Conservation (phyloP, 352 stramenopile species). For the Thalassiosira livingstoniorum region DNA sequence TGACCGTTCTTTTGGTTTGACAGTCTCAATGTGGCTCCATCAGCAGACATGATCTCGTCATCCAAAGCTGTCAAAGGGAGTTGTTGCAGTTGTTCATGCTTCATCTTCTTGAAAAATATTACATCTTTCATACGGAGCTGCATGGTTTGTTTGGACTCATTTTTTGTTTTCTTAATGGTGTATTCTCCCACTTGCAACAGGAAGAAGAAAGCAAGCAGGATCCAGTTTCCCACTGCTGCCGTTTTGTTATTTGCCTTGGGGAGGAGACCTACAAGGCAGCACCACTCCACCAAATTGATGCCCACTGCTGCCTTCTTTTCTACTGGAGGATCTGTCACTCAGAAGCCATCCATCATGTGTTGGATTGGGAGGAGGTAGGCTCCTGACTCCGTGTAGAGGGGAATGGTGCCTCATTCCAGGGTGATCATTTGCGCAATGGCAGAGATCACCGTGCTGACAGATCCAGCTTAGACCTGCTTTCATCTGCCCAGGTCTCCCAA, state of each 20-base stretch:
- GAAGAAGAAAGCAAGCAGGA: conserved; percentile 7
- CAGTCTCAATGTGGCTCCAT: background rate
- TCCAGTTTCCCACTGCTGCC: background rate
- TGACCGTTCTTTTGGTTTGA: conserved; percentile 1
- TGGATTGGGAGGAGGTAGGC: background rate
- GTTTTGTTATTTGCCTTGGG: background rate
- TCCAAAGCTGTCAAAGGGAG: background rate
- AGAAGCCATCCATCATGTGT: conserved; percentile 30
- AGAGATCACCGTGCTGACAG: conserved; percentile 6
- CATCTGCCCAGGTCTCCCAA: conserved; percentile 36
- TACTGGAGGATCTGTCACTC: conserved; percentile 19
- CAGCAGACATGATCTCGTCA: background rate
- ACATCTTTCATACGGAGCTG: conserved; percentile 4
- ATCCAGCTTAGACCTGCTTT: conserved; percentile 7
- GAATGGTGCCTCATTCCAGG: background rate
- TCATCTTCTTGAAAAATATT: background rate
- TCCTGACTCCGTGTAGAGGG: background rate
- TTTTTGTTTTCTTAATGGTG: background rate
- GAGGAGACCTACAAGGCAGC: background rate
- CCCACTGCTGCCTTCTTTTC: conserved; percentile 17
- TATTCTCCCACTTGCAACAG: conserved; percentile 1
- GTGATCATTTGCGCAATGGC: conserved; percentile 19
- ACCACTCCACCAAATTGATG: conserved; percentile 23
- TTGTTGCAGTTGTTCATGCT: background rate
- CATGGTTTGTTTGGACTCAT: background rate